Evolutionary conservation across 1,284 basidiomycete species (phyloP), one percentile per base, ranked within the genome.

Genomic region (Moesziomyces parantarcticus): DNA sequence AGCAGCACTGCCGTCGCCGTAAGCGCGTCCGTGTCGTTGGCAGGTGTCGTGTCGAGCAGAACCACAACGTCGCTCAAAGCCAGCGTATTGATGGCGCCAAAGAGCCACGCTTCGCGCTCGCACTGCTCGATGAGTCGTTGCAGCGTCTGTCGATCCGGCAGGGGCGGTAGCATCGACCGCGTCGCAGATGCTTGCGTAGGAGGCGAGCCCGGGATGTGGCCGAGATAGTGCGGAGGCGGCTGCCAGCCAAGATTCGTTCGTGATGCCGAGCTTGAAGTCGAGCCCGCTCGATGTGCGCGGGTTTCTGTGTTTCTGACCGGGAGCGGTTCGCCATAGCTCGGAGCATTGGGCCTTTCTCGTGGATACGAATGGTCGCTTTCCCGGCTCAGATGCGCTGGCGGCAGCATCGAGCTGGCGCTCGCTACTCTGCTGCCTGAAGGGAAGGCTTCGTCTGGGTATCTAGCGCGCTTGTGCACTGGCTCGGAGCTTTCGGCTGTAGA

Each of bases 71-170:
- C 60, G 36, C 25, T 21, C 6, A 69, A 41, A 1, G 57, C 60
- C 20, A 57, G 43, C n/a, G 23, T 39, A 34, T 69, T 69, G 56
- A 63, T 48, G 9, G 56, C 56, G 10, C 49, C 23, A n/a, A 59
- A 59, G 1, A 63, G 34, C 66, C 66, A 69, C 3, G 50, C 46
- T 1, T 47, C 53, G 29, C 32, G 49, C 23, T 36, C 25, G 26
- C 58, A 67, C 13, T 36, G 14, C 1, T 52, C 49, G 42, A 67
- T 49, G 34, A 67, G 21, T 13, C 36, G 53, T 20, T 54, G 44
- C 29, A 67, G 16, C 14, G 39, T 40, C 42, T 57, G 58, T 50
- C 50, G 43, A 18, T 25, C 39, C 3, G 64, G 64, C 36, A 61
- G 13, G 3, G 50, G 58, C 3, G 54, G 50, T 3, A 34, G 10